Evolutionary conservation across 108 stramenopile species (phyloP), one percentile per base, ranked within the genome.

Genomic region (Conticribra guillardii): DNA sequence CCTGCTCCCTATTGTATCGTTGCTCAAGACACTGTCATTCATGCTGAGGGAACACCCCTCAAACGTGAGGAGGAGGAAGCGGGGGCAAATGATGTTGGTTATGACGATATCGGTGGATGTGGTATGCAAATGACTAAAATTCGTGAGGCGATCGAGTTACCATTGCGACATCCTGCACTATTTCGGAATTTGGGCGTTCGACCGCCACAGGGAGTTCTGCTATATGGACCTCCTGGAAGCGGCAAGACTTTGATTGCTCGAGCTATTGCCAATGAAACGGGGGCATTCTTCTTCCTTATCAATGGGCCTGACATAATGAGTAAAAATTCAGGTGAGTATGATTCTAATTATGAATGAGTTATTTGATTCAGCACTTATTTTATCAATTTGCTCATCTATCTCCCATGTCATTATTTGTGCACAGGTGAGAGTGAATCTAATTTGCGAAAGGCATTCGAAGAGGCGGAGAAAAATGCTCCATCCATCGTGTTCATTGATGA

Each of bases 401-500:
- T n/a, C n/a, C n/a, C n/a, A n/a, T n/a, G n/a, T n/a, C n/a, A n/a
- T n/a, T n/a, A n/a, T n/a, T n/a, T n/a, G n/a, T n/a, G n/a, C n/a
- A n/a, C n/a, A n/a, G n/a, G n/a, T 48, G 96, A 97, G 74, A 86
- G 85, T 68, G 91, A 92, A 63, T 82, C 91, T n/a, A 92, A 92
- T 54, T 77, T 92, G 32, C 74, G 91, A 54, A 86, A 87, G 19
- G 89, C 88, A 32, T 93, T 93, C 54, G 92, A 93, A 77, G 88
- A 89, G 63, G 93, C 95, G 3, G 92, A 93, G 66, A 87, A 87
- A 8, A 96, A 97, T 70, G 71, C 98, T 57, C 94, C 94, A 11
- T 85, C 96, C 28, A 96, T 97, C 64, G 86, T 99, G 50, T 99
- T 99, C 69, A 96, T 99, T 77, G 98, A 99, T 73, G 98, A 99